These are phyloP conservation scores for Annona squamosa DNA, from an alignment of 164 flowering plant genomes.

Conservation along the genomic window DNA sequence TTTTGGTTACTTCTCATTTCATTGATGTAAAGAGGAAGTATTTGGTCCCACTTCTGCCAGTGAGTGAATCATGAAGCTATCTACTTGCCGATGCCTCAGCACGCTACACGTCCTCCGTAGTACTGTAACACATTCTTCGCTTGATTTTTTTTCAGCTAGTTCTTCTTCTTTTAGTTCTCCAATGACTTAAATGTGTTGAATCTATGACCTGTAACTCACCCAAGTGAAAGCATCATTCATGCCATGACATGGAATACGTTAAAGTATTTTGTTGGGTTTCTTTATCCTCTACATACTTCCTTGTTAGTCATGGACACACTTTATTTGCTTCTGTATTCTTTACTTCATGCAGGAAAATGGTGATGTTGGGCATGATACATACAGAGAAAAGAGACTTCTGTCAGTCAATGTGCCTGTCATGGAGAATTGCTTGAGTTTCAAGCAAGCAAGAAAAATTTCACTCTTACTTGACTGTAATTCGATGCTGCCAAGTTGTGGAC, in stretches of 20 bases:
- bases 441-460: slow-evolving; percentile 3
- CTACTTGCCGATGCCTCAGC: background rate
- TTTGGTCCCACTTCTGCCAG: background rate
- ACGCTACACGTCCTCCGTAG: background rate
- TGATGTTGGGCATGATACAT: slow-evolving; percentile 8
- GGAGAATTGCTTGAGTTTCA: slow-evolving; percentile 4
- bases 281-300: background rate
- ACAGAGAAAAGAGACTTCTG: slow-evolving; percentile 11
- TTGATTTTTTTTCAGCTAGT: background rate
- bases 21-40: background rate
- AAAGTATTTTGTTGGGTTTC: background rate
- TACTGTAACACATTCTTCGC: background rate
- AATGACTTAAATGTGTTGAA: background rate
- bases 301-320: background rate
- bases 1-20: background rate
- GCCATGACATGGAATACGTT: background rate
- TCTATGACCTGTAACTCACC: background rate
- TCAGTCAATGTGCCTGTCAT: slow-evolving; percentile 4
- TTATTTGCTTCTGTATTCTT: background rate
- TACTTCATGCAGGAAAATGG: slow-evolving; percentile 15
- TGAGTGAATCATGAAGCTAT: background rate
- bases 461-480: slow-evolving; percentile 8
- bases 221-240: background rate
- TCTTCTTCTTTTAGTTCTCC: background rate
- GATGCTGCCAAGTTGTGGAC: slow-evolving; percentile 1